A percentile compares a stretch with the other conserved stretches of the same genome.
phyloP scores from a whole-genome alignment of 2,329 filamentous ascomycete species.

The Diplodia seriata region DNA sequence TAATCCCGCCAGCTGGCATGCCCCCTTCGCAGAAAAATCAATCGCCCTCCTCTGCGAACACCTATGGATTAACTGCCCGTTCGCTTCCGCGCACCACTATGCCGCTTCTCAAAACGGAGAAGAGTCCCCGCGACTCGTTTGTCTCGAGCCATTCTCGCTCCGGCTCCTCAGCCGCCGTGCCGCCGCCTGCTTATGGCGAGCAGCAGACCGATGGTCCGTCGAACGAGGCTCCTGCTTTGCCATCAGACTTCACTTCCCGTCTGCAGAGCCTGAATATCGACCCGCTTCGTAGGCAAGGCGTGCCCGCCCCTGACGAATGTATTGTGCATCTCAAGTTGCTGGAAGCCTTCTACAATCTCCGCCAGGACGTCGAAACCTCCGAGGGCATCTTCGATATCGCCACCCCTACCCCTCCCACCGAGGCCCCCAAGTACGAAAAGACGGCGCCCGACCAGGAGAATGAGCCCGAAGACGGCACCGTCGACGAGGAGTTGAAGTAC shows the following conservation, averaged over 20 bases:
- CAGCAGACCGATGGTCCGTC: conserved; percentile 10
- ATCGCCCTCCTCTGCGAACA: neutral
- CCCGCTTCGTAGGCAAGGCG: neutral
- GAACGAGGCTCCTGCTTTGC: neutral
- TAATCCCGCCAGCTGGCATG: neutral
- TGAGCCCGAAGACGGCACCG: conserved; percentile 1
- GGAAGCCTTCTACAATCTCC: conserved; percentile 70
- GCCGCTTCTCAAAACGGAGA: conserved; percentile 43
- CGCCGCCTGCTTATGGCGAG: conserved; percentile 23
- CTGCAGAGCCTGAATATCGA: conserved; percentile 23
- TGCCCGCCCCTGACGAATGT: conserved; percentile 54
- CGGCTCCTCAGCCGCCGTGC: conserved; percentile 2
- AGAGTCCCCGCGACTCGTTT: conserved; percentile 24
- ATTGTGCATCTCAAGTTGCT: conserved; percentile 78
- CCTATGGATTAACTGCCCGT: neutral
- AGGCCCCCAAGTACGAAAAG: neutral
- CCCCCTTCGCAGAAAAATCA: neutral
- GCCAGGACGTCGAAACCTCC: conserved; percentile 69
- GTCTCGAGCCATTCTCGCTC: conserved; percentile 2
- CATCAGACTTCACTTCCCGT: conserved; percentile 23
- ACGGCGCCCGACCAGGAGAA: neutral
- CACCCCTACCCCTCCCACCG: neutral
- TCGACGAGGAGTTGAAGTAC: neutral
- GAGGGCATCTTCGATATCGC: conserved; percentile 71
- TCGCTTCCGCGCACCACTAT: neutral